Conservation (phyloP, 2,329 filamentous ascomycete genomes). For the Epichloe sp. region DNA sequence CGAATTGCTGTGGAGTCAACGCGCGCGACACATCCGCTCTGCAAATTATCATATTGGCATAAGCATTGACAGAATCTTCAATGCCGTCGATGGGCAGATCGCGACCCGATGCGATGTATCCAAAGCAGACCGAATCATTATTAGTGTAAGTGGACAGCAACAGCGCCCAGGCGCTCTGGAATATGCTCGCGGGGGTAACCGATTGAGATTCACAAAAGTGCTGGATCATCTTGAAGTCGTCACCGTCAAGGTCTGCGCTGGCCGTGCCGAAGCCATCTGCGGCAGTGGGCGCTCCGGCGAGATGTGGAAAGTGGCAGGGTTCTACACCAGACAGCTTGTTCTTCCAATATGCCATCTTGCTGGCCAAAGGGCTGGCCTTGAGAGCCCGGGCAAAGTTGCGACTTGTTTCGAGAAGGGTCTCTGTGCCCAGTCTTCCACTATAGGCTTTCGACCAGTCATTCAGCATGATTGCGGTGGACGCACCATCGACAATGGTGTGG, state of each 20-base stretch:
- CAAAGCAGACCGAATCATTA: constrained; percentile 1
- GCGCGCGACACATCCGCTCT: not conserved
- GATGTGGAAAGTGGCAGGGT: constrained; percentile 8
- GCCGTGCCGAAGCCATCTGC: not conserved
- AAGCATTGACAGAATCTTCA: constrained; percentile 3
- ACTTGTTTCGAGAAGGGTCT: not conserved
- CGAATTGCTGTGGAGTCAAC: constrained; percentile 25
- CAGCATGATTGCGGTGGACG: constrained; percentile 12
- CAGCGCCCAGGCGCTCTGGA: constrained; percentile 8
- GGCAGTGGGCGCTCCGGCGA: not conserved
- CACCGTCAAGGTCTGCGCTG: not conserved
- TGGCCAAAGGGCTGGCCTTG: not conserved
- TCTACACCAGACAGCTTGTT: constrained; percentile 3
- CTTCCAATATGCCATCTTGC: constrained; percentile 7
- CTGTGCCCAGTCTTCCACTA: not conserved
- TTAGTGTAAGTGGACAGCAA: constrained; percentile 4
- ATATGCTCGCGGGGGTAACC: constrained; percentile 6
- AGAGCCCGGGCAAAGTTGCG: constrained; percentile 4
- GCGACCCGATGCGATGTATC: constrained; percentile 2
- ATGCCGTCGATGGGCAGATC: constrained; percentile 1
- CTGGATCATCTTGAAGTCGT: constrained; percentile 2
- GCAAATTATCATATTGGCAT: constrained; percentile 2
- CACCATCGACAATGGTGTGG: constrained; percentile 21
- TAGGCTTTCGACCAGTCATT: constrained; percentile 4
- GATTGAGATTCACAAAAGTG: constrained; percentile 25